A percentile compares a stretch with the other conserved stretches of the same genome.
These are phyloP conservation scores for Quercus cerris DNA, from an alignment of 306 rosid species.

Conservation along the genomic window DNA sequence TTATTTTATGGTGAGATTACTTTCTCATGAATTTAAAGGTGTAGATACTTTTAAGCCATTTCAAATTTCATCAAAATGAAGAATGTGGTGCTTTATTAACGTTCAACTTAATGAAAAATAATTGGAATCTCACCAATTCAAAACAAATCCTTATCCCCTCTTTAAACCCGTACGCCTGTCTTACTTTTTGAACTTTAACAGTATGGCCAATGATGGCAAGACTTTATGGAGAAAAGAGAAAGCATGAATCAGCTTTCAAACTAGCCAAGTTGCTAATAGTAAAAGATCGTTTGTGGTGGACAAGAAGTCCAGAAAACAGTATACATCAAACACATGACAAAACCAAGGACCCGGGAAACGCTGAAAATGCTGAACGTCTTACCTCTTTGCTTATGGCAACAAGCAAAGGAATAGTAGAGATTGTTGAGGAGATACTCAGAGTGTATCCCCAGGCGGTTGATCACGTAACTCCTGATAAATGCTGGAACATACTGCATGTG, in stretches of 20 bases:
- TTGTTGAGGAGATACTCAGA: not conserved
- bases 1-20: too few species aligned
- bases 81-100: too few species aligned
- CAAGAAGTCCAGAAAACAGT: not conserved
- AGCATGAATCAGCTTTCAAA: conserved; percentile 11
- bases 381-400: conserved; percentile 22
- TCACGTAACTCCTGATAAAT: not conserved
- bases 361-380: not conserved
- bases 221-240: not conserved
- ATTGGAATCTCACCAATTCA: too few species aligned
- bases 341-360: too few species aligned
- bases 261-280: not conserved
- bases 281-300: conserved; percentile 2
- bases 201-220: not conserved
- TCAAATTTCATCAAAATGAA: too few species aligned
- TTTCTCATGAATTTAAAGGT: too few species aligned
- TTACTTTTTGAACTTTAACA: not conserved
- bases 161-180: too few species aligned
- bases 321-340: too few species aligned
- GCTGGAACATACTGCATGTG: conserved; percentile 23
- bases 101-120: too few species aligned
- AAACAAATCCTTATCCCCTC: too few species aligned
- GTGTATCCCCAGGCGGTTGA: conserved; percentile 18
- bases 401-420: conserved; percentile 8
- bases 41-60: too few species aligned